Evolutionary conservation across 2,329 filamentous ascomycete species (phyloP).

Genomic region (Colletotrichum ledebouriae): DNA sequence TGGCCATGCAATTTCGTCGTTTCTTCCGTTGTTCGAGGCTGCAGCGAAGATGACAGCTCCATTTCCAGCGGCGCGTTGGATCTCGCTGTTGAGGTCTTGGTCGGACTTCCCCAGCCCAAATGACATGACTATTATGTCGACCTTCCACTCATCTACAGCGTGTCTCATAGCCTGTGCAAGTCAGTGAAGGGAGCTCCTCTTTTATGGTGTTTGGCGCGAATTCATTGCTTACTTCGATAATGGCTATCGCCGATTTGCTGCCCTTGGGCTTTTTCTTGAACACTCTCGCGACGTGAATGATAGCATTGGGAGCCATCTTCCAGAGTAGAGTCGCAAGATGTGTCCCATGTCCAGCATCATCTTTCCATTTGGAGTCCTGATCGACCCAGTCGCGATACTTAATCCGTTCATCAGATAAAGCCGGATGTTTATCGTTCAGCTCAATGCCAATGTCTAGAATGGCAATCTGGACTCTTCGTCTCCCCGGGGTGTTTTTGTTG

Average conservation of each 20-base stretch:
- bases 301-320: background rate
- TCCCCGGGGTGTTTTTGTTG: accelerated
- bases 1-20: background rate
- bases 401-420: background rate
- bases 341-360: background rate
- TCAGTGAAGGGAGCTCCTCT: accelerated
- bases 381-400: background rate
- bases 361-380: accelerated
- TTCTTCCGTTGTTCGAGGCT: background rate
- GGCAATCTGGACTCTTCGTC: background rate
- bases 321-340: background rate
- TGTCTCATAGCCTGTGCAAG: accelerated
- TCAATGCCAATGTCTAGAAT: background rate
- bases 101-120: background rate
- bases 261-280: background rate
- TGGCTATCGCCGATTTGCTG: accelerated
- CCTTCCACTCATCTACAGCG: accelerated
- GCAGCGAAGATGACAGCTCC: background rate
- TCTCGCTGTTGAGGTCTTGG: accelerated
- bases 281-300: background rate
- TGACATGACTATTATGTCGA: background rate
- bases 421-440: background rate
- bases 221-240: background rate
- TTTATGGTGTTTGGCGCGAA: no score
- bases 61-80: accelerated